Base-by-base conservation (phyloP, 2,329 filamentous ascomycete genomes). In the Diplodia seriata region DNA sequence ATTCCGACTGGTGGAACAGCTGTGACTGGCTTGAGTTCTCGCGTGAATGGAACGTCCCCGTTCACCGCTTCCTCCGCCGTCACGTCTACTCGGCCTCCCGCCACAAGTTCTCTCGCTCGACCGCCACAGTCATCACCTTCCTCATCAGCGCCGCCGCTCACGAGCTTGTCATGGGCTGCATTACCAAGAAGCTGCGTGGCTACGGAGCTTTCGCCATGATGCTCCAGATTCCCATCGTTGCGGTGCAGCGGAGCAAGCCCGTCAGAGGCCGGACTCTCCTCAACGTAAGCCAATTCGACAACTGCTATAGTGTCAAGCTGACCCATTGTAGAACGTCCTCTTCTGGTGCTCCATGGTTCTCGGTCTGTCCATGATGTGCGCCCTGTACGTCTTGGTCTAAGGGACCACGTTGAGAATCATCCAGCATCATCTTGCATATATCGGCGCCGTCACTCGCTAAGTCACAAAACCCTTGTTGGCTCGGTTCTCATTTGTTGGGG, bases 171-270 rank as follows among this genome's bases (percentile, higher is more conserved):
- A 97, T 99, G 91, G 93, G 91, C 8, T 98, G 94, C 78, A 98
- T 99, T 77, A 97, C 94, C 31, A 94, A 97, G 84, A 98, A 99
- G 82, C 84, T 98, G 55, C 85, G 95, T 47, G 95, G 95, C 14
- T 99, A 98, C 76, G 95, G 94, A 11, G 97, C 97, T 76, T 76
- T 96, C 23, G 91, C 92, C 70, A 95, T 97, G 89, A 98, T 99
- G 95, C 82, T 96, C 70, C 95, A 99, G 83, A 86, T 98, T 72
- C 95, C 95, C 0, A 95, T 98, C 72, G 91, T 98, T n/a, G 88
- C 94, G 78, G 82, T 98, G 36, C 95, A 98, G 82, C 87, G 92
- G 70, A 93, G 91, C 4, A 87, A 84, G 69, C 92, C 88, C 83
- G 88, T 98, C 47, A 86, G 89, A 66, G 89, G 89, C 23, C 87